Base-by-base conservation (phyloP, 345 rosid species). In the Salix dunnii region DNA sequence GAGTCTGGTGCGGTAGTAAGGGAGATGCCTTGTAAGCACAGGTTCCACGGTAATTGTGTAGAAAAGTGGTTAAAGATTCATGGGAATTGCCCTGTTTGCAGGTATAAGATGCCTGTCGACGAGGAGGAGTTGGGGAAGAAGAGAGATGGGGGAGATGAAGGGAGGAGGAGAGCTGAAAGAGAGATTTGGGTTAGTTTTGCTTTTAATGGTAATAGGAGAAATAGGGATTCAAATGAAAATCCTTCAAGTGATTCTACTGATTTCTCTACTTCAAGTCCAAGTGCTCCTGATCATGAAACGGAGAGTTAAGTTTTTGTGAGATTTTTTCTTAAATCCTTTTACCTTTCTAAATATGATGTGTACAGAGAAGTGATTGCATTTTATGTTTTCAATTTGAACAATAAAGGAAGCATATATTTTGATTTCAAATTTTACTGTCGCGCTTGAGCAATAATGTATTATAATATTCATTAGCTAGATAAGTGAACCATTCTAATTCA, bases 41-140 rank as follows among this genome's bases (percentile, higher is more conserved):
- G 84, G 89, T 92, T 94, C 75, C 97, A 92, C 77, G 87, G 85
- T 4, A 77, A 76, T 5, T 94, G 98, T 77, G 83, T 94, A 72
- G 89, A 88, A 76, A 88, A 85, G 82, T 92, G 97, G 98, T 62
- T 94, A 71, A 87, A 82, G 87, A 65, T 90, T 68, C 94, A 88
- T 80, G 93, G 97, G 33, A 85, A 90, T 2, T 94, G 97, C 84
- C 99, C 99, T 70, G 89, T 94, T 81, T 91, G 97, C 71, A 88
- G 96, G 84, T 88, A 82, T 68, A 81, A 84, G 86, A 87, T 90
- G 96, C 97, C 97, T 75, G 91, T 83, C 55, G 94, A 89, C 69
- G 91, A 87, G 48, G 85, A 74, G 7, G 86, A 81, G 49, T 43
- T 27, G 11, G 63, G 72, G 17, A 76, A 76, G 75, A 85, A 85